Evolutionary conservation across 108 stramenopile genomes (phyloP), one percentile per base, ranked within the genome.

Genomic region (Mayamaea pseudoterrestris): DNA sequence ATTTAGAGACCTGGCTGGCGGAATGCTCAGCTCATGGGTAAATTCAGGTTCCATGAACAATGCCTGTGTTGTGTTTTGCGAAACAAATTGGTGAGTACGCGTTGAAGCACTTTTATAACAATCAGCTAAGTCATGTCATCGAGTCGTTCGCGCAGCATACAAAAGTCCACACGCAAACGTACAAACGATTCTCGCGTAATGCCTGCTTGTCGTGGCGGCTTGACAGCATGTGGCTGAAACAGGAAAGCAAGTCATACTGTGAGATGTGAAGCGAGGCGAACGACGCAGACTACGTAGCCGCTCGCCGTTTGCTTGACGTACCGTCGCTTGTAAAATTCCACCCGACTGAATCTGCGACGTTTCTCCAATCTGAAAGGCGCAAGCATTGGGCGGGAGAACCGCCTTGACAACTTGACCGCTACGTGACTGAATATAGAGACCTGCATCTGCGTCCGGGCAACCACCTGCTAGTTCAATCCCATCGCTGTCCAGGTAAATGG

Each of bases 281-380:
- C n/a, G n/a, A n/a, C n/a, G n/a, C n/a, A n/a, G n/a, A n/a, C n/a
- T n/a, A n/a, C n/a, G n/a, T n/a, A n/a, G n/a, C n/a, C n/a, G n/a
- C n/a, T n/a, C n/a, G n/a, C n/a, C n/a, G n/a, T n/a, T n/a, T n/a
- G n/a, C n/a, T n/a, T n/a, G n/a, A n/a, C n/a, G n/a, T n/a, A n/a
- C n/a, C 23, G 92, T 95, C 11, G 90, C 94, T 46, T 82, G 81
- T 20, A 96, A 66, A 14, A 66, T 53, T 3, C 93, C 92, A 21
- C 91, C 93, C 13, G 84, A 71, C 34, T 84, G 85, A 22, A 96
- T 63, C 50, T 96, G 95, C 12, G 79, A 78, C 1, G 90, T 80
- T 51, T 78, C 80, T 58, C 90, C 93, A 24, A 94, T 77, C 45
- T 94, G 93, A 57, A 80, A 94, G n/a, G 62, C 79, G 20, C 87